Evolutionary conservation across 768 basidiomycete genomes (phyloP), one percentile per base, ranked within the genome.

Genomic region (Pleurotus cornucopiae): DNA sequence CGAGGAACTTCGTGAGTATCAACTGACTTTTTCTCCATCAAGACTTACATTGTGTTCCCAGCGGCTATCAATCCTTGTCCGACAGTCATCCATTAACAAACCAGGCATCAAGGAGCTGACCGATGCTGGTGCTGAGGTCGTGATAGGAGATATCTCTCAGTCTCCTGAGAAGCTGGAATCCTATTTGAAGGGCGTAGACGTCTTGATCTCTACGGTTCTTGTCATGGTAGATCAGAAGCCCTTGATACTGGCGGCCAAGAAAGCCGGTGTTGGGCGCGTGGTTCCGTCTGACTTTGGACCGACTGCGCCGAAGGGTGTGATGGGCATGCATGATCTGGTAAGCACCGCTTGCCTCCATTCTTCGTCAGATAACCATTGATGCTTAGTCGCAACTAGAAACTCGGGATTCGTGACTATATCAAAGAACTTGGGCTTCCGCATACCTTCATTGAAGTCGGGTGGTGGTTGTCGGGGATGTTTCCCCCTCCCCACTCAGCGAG

Each of bases 211-310:
- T 6, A 49, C 48, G 1, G 48, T 49, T 4, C 11, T 49, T 5
- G 16, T 34, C 6, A 9, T 49, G 13, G 48, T 49, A 6, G 48
- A 49, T 37, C 48, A 49, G 48, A 49, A 49, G 14, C 48, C 48
- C 1, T 16, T 49, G 48, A 12, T 49, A 5, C n/a, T 14, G n/a
- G 48, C 48, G n/a, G 48, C 48, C 14, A 37, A 49, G 48, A 49
- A 49, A 49, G 48, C 21, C 7, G 48, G 48, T 14, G 48, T 49
- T 34, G 23, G 48, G 7, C 48, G 48, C 20, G 25, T 49, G 11
- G 38, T 49, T 12, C 48, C 48, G 5, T 49, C 48, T n/a, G 48
- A 49, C 48, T 49, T 49, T 37, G 48, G 48, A n/a, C 48, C 48
- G 5, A 30, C 25, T 49, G 48, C 48, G 2, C 48, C 48, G 7